A percentile compares a stretch with the other conserved stretches of the same genome.
Conservation (phyloP, 495 filamentous ascomycete species). For the Trypethelium eluteriae region DNA sequence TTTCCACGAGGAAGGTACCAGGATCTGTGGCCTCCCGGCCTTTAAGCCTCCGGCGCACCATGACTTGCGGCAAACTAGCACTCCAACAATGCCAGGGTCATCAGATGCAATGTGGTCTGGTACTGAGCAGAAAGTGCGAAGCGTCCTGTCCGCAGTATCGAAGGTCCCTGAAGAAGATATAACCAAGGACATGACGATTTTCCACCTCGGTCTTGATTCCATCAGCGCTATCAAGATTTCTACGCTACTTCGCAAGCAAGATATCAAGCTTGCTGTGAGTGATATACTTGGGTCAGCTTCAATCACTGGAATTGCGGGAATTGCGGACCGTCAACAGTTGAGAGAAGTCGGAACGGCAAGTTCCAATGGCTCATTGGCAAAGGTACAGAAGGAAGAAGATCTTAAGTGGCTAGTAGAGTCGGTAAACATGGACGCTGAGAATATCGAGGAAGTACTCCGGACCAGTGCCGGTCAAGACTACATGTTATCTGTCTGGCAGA, state of each 20-base stretch:
- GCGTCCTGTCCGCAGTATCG: constrained; percentile 57
- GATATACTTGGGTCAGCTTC: constrained; percentile 60
- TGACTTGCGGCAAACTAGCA: constrained; percentile 11
- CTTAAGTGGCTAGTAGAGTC: constrained; percentile 27
- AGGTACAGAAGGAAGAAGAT: constrained; percentile 35
- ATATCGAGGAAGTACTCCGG: constrained; percentile 51
- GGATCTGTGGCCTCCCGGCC: constrained; percentile 47
- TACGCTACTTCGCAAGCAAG: constrained; percentile 53
- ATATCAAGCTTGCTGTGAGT: constrained; percentile 52
- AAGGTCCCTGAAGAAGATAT: constrained; percentile 55
- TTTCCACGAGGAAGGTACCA: constrained; percentile 39
- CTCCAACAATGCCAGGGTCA: neutral
- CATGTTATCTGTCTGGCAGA: constrained; percentile 62
- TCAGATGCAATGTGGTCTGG: constrained; percentile 34
- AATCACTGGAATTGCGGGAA: constrained; percentile 48
- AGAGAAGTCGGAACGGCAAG: constrained; percentile 18
- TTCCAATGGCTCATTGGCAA: constrained; percentile 26
- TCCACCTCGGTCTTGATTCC: constrained; percentile 82
- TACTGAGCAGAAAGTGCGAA: constrained; percentile 47
- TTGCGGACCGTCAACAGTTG: constrained; percentile 21
- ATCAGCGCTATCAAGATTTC: constrained; percentile 75
- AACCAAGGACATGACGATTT: constrained; percentile 57
- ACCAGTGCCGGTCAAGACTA: constrained; percentile 65
- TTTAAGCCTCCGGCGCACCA: constrained; percentile 25
- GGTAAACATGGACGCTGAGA: constrained; percentile 31